Evolutionary conservation across 805 yeast species (phyloP), one percentile per base, ranked within the genome.

Genomic region (Metschnikowia lunata): DNA sequence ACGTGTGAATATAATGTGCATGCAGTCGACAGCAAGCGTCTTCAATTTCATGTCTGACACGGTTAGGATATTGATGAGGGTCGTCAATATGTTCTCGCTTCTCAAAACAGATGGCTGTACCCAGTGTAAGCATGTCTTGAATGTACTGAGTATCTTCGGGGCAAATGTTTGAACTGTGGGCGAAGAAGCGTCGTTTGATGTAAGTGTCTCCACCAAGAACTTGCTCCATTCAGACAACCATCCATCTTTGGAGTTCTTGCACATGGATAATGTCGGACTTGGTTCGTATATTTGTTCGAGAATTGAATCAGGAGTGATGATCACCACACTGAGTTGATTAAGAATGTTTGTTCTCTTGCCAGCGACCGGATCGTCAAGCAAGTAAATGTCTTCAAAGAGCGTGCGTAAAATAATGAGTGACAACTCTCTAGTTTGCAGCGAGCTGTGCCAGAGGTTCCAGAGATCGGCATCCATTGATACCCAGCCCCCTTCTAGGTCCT

Each of bases 101-200:
- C 83, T 76, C 42, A 91, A 75, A 1, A 90, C 80, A 12, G 78
- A 71, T 2, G 97, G 91, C 40, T 86, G 77, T 7, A 90, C 79
- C 99, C 99, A 93, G 55, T 86, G 89, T 47, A 93, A 74, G 55
- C 96, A 86, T 0, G 96, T 84, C 59, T 93, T 93, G 58, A 91
- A 76, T 5, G 95, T 84, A 49, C 89, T 87, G 33, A 93, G 69
- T 6, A 85, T 72, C 56, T 85, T 81, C 34, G 85, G 76, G 2
- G 82, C 82, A 57, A 82, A 82, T 26, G 58, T 54, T 50, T 67
- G 71, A 39, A 65, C 63, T 5, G 58, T 39, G 3, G 57, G 45
- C 23, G 60, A 52, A 2, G 57, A 46, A 32, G 61, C 49, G 33
- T 63, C 71, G 39, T 62, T 62, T 30, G 51, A 56, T 11, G 62